Conservation (phyloP, 441 rosid species). For the Gossypium davidsonii region DNA sequence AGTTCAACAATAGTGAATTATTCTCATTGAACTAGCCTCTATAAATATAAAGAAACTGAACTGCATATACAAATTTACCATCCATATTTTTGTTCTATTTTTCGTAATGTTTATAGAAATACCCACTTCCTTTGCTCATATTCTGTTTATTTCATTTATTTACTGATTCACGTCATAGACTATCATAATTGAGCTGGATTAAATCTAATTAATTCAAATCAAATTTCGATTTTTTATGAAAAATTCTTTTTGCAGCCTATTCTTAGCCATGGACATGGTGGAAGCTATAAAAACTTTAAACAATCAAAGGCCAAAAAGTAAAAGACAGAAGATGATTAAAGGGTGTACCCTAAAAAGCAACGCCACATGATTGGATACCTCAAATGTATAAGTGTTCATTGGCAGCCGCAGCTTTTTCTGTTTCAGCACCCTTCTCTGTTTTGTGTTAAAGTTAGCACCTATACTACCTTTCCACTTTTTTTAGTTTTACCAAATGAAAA, state of each 20-base stretch:
- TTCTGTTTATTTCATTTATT: too few relatives aligned
- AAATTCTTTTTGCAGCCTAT: neutral
- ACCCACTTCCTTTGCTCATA: too few relatives aligned
- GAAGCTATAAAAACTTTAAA: neutral
- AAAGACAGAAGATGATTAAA: slow-evolving; percentile 21
- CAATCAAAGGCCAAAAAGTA: neutral
- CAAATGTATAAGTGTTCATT: neutral
- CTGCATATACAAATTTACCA: too few relatives aligned
- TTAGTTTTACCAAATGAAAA: neutral
- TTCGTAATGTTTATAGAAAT: too few relatives aligned
- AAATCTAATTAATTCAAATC: too few relatives aligned
- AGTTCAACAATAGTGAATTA: too few relatives aligned
- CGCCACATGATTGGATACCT: slow-evolving; percentile 23
- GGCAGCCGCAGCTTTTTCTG: neutral
- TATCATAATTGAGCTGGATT: too few relatives aligned
- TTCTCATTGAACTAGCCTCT: too few relatives aligned
- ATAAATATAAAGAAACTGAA: too few relatives aligned
- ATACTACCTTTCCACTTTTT: neutral
- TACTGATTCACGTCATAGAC: too few relatives aligned
- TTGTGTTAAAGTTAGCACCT: neutral
- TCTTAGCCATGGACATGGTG: neutral
- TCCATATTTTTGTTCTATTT: too few relatives aligned
- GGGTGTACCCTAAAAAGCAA: slow-evolving; percentile 11
- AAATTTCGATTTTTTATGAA: too few relatives aligned
- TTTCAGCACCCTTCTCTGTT: neutral